Evolutionary conservation across 768 basidiomycete species (phyloP), one percentile per base, ranked within the genome.

Genomic region (Jaapia argillacea): DNA sequence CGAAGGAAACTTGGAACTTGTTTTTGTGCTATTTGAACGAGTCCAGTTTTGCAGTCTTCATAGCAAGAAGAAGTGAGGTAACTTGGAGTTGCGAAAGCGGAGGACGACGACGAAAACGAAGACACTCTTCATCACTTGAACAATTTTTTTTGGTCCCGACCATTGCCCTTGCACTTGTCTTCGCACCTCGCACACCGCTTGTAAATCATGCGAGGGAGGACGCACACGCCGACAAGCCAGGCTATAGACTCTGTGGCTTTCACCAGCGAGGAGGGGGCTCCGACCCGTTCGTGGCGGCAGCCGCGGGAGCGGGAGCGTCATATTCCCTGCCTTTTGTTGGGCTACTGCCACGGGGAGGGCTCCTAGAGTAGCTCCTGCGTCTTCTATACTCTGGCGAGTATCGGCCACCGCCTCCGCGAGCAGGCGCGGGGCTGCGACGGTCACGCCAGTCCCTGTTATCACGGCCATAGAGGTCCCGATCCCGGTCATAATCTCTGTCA

Each of bases 401-500:
- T 45, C 83, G 68, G 47, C 78, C 70, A 51, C 79, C 66, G 47
- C 78, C 71, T 50, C 78, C 66, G 42, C 76, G 68, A 43, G 69
- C 59, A 40, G 81, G 76, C 45, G 80, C 67, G 40, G 83, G 79
- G 67, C 81, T 83, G 49, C 87, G 79, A 53, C 85, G 77, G 52
- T 89, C 85, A 51, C 84, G 77, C 79, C 84, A 85, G 53, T 87
- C 82, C 49, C 77, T 67, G 57, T 57, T 73, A 59, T 85, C 82
- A 39, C 84, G 72, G 45, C 81, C 82, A 49, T 81, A 83, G 37
- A 65, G 68, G 41, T 70, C 68, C 27, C 75, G 64, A 49, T 80
- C 74, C 27, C 75, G 64, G 49, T 80, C 74, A 24, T 72, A 65
- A 45, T 46, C 47, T 40, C 63, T 51, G 47, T 59, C 70, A 45